Evolutionary conservation across 2,329 filamentous ascomycete species (phyloP), one percentile per base, ranked within the genome.

Genomic region (Hypomyces perniciosus): DNA sequence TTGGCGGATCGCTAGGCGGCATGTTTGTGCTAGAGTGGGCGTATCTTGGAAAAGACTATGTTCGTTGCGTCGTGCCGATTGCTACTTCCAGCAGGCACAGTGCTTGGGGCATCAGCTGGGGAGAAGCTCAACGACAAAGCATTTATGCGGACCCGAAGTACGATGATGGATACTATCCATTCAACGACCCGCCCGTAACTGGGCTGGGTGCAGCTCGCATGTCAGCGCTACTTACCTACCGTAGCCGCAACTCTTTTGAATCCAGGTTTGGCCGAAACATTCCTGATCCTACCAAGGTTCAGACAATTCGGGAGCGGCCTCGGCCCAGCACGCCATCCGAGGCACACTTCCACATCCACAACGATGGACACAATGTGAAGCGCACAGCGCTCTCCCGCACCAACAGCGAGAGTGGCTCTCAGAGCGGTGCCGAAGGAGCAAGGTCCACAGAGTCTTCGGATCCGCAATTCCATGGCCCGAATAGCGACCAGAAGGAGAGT

Each of bases 61-160:
- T 95, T 50, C 82, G 84, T 57, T 84, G 78, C 57, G 84, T 93
- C 59, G 85, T 93, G 8, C 86, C 89, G 10, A 92, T 95, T 60
- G 89, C 89, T 26, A 93, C 89, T 5, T 92, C 88, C 6, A 88
- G 86, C 59, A 77, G 85, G 39, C 90, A 93, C 68, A 92, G 88
- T 61, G 89, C 89, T 5, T 95, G 89, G 89, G 86, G 89, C 27
- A 95, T 93, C 62, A 91, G 86, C 69, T 95, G 89, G 89, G 88
- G 88, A 39, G 89, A 93, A 66, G 88, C 88, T 4, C 89, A 95
- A 67, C 79, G 89, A 46, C 88, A 93, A 71, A 91, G 87, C 77
- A 97, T 99, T 66, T 99, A 97, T 71, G 91, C 90, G 37, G 93
- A 99, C 66, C 93, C 93, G 31, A 97, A 96, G 73, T 99, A 99